A percentile compares a stretch with the other conserved stretches of the same genome.
Conservation (phyloP, 2,329 filamentous ascomycete species). For the Orbilia oligospora region DNA sequence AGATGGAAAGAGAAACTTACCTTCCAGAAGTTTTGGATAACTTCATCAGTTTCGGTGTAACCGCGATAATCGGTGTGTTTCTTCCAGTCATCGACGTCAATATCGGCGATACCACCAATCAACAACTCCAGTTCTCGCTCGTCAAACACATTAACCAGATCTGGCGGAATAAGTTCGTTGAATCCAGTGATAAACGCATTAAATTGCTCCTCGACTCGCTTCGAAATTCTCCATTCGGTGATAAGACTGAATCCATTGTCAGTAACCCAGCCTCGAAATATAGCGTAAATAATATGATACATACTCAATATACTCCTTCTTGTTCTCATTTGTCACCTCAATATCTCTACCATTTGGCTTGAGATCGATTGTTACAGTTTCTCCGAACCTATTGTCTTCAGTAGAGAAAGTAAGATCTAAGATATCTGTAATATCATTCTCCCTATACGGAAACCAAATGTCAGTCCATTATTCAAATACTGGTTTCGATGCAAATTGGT, state of each 20-base stretch:
- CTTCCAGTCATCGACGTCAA: conserved; percentile 99
- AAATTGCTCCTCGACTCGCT: conserved; percentile 98
- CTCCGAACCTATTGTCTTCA: conserved; percentile 96
- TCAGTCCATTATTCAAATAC: not conserved
- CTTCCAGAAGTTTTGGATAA: conserved; percentile 99
- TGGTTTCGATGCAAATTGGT: conserved; percentile 41
- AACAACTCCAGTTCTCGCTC: conserved; percentile 96
- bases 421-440: conserved; percentile 94
- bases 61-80: conserved; percentile 99
- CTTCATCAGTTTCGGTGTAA: conserved; percentile 97
- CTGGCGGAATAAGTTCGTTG: conserved; percentile 95
- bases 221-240: conserved; percentile 99
- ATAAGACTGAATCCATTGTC: conserved; percentile 75
- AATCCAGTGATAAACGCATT: conserved; percentile 97
- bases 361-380: conserved; percentile 92
- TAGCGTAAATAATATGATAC: conserved; percentile 65
- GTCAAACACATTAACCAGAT: conserved; percentile 98
- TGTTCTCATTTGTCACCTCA: conserved; percentile 98
- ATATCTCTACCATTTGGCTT: conserved; percentile 92
- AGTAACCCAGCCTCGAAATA: not conserved
- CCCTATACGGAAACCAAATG: conserved; percentile 69
- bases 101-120: conserved; percentile 99
- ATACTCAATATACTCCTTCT: conserved; percentile 96
- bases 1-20: conserved; percentile 66
- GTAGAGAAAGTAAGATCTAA: conserved; percentile 96